Percentiles rank a stretch among this genome's conserved stretches.
Conservation (phyloP, 768 basidiomycete species). For the Macrolepiota fuliginosa region DNA sequence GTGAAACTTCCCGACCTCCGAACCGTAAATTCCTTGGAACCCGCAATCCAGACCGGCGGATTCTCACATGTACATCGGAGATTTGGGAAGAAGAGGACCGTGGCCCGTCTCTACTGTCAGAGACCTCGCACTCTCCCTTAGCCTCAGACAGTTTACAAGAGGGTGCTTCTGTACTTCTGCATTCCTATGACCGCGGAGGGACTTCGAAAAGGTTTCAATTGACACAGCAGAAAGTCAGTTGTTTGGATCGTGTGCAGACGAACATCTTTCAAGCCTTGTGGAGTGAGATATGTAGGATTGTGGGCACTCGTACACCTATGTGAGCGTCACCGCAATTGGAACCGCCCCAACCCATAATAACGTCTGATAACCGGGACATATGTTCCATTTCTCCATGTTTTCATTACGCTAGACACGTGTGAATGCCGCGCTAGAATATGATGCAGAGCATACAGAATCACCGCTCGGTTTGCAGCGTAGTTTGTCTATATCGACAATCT, state of each 20-base stretch:
- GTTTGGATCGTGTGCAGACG: background rate
- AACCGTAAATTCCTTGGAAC: background rate
- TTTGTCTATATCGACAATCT: background rate
- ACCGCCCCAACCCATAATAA: background rate
- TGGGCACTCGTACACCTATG: background rate
- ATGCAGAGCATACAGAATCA: background rate
- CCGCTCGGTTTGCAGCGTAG: background rate
- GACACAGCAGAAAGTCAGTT: background rate
- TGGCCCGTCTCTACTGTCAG: background rate
- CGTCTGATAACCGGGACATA: background rate
- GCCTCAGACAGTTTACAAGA: background rate
- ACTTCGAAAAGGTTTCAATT: background rate
- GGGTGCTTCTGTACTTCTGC: background rate
- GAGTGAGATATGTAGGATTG: background rate
- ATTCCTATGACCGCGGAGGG: conserved; percentile 6
- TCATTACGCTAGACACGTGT: background rate
- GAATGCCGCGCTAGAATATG: background rate
- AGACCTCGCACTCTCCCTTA: background rate
- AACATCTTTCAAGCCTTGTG: background rate
- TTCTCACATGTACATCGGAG: background rate
- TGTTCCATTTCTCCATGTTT: background rate
- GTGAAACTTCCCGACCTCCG: background rate
- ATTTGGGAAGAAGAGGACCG: background rate
- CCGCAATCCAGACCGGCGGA: background rate
- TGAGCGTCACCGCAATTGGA: background rate